phyloP scores from a whole-genome alignment of 495 filamentous ascomycete species.

The Talaromyces ruber region DNA sequence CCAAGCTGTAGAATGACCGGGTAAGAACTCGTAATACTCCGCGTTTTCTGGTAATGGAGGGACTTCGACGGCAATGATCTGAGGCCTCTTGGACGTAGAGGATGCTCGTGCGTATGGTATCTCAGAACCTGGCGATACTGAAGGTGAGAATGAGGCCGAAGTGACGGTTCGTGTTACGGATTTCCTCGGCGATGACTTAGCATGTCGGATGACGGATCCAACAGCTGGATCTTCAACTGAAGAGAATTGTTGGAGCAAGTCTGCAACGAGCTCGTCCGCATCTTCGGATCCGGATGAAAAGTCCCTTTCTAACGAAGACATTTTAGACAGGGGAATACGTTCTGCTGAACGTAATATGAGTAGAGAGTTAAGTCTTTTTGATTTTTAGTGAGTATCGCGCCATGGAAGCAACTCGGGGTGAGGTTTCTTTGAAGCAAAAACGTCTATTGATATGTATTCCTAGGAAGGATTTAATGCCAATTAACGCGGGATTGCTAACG shows the following conservation, averaged over 20 bases:
- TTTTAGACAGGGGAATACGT: no score
- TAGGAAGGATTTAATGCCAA: not conserved
- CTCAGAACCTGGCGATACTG: not conserved
- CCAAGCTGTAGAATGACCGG: slow-evolving; percentile 34
- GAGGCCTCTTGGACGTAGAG: not conserved
- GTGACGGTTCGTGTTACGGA: not conserved
- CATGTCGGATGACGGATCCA: not conserved
- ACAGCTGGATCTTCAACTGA: not conserved
- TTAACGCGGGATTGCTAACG: not conserved
- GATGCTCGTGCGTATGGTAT: not conserved
- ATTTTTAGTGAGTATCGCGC: not conserved
- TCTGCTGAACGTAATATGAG: no score
- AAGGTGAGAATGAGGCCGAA: not conserved
- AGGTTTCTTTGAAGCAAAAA: not conserved
- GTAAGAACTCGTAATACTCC: slow-evolving; percentile 40
- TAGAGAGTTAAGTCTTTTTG: not conserved
- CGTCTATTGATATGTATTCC: not conserved
- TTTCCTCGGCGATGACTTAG: not conserved
- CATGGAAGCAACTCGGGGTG: not conserved
- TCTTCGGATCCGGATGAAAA: slow-evolving; percentile 8
- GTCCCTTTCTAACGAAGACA: not conserved
- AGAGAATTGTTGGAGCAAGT: slow-evolving; percentile 13
- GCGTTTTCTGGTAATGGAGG: slow-evolving; percentile 22
- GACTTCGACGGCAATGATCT: slow-evolving; percentile 26
- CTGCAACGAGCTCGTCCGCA: slow-evolving; percentile 12